A percentile compares a stretch with the other conserved stretches of the same genome.
phyloP scores from a whole-genome alignment of 345 rosid genomes.

The Geranium brycei region DNA sequence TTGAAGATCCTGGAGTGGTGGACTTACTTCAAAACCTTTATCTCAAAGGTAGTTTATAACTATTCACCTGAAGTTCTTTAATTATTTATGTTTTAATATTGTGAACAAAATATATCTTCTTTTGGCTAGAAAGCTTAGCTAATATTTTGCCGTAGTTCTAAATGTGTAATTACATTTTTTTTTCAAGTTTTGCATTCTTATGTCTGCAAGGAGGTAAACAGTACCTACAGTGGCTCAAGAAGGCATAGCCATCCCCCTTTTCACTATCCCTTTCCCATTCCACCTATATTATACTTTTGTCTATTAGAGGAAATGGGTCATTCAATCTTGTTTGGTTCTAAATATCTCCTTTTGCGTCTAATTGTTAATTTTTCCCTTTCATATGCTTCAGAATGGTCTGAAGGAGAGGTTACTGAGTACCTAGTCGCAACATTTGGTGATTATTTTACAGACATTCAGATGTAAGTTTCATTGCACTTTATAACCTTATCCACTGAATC shows the following conservation, averaged over 20 bases:
- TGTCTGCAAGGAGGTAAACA: no score
- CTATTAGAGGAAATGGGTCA: no score
- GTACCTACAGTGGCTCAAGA: no score
- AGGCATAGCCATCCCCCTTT: no score
- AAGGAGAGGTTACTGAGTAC: constrained; percentile 91
- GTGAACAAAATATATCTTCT: no score
- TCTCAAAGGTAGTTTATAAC: constrained; percentile 52
- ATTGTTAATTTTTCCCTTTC: constrained; percentile 12
- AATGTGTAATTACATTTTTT: no score
- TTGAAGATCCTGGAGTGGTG: constrained; percentile 98
- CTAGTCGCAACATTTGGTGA: constrained; percentile 92
- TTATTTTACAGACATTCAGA: constrained; percentile 88
- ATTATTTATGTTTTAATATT: neutral
- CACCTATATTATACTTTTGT: no score
- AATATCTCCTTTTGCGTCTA: constrained; percentile 5
- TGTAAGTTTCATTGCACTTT: constrained; percentile 38
- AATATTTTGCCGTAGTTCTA: no score
- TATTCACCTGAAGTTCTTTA: neutral
- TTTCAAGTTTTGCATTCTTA: no score
- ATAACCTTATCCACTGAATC: neutral
- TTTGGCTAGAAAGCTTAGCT: no score
- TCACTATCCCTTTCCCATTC: no score
- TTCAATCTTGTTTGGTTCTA: neutral
- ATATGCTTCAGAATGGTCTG: constrained; percentile 72
- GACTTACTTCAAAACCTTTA: constrained; percentile 87